Base-by-base conservation (phyloP, 1,139 yeast species). In the Candida sanyaensis region DNA sequence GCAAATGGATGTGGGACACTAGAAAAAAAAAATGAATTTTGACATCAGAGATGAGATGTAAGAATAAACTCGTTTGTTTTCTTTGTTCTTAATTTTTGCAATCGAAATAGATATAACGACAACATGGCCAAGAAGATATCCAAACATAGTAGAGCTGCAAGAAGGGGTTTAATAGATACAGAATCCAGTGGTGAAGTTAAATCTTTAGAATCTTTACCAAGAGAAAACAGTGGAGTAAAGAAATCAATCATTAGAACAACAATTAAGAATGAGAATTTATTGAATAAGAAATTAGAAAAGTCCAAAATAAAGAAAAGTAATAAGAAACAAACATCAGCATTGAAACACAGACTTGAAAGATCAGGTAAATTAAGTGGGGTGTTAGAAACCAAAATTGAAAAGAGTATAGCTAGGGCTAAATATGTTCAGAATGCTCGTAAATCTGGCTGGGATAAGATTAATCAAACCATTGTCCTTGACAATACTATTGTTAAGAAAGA, bases 131-230 rank as follows among this genome's bases (percentile, higher is more conserved):
- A 41, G 26, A 41, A 41, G 17, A 27, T 84, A 30, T 84, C 90
- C 10, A 86, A 84, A 55, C 83, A 78, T 54, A 84, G 91, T 42
- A 79, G 93, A 69, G 91, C 91, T 5, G 92, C 93, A 4, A 81
- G 92, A 68, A 76, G 90, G 62, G 86, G 85, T 3, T 75, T 72
- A 46, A 65, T 70, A 33, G 72, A 66, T 11, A 43, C 39, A 7
- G 75, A 66, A 17, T 67, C 70, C 6, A 61, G 58, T 6, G 66
- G 58, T 21, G 86, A 81, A 54, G 77, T 77, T 10, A 77, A 73
- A 53, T 75, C 77, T 17, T 69, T 86, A 42, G 70, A 73, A 26
- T 62, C 67, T 23, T 62, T 84, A 23, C 85, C 89, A 33, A 80
- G 86, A 62, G 85, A 82, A 50, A 74, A 75, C 45, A 77, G 83